phyloP scores from a whole-genome alignment of 2,329 filamentous ascomycete species.

The Aspergillus calidoustus region DNA sequence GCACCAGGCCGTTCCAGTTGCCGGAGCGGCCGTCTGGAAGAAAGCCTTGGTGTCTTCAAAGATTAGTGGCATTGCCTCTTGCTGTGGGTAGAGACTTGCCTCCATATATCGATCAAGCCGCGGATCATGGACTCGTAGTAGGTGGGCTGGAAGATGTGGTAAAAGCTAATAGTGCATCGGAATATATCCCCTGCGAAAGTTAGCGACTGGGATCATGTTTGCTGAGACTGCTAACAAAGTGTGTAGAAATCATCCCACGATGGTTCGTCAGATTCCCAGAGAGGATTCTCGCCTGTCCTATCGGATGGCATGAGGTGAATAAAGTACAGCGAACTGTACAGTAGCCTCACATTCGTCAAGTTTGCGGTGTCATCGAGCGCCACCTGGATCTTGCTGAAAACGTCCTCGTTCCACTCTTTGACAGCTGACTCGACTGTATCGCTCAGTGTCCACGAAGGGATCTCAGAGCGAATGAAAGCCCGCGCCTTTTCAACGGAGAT shows the following conservation, averaged over 20 bases:
- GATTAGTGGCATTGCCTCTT: background rate
- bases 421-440: conserved; percentile 56
- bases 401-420: conserved; percentile 63
- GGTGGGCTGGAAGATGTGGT: conserved; percentile 67
- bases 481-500: conserved; percentile 69
- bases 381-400: conserved; percentile 51
- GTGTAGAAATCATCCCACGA: conserved; percentile 76
- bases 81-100: conserved; percentile 45
- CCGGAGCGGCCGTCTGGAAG: conserved; percentile 70
- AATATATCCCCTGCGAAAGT: conserved; percentile 62
- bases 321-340: conserved; percentile 57
- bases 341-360: conserved; percentile 33
- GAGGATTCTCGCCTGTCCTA: conserved; percentile 71
- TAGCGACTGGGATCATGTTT: conserved; percentile 26
- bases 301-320: conserved; percentile 72
- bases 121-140: conserved; percentile 69
- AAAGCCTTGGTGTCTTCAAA: conserved; percentile 55
- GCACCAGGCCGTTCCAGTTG: conserved; percentile 65
- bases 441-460: conserved; percentile 66
- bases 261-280: conserved; percentile 67
- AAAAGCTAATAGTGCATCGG: conserved; percentile 67
- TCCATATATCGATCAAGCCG: conserved; percentile 70
- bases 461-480: conserved; percentile 66
- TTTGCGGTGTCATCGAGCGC: conserved; percentile 37
- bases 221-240: conserved; percentile 39